These are phyloP conservation scores for Gentiana macrophylla DNA, from an alignment of 257 asterid species.

Conservation along the genomic window DNA sequence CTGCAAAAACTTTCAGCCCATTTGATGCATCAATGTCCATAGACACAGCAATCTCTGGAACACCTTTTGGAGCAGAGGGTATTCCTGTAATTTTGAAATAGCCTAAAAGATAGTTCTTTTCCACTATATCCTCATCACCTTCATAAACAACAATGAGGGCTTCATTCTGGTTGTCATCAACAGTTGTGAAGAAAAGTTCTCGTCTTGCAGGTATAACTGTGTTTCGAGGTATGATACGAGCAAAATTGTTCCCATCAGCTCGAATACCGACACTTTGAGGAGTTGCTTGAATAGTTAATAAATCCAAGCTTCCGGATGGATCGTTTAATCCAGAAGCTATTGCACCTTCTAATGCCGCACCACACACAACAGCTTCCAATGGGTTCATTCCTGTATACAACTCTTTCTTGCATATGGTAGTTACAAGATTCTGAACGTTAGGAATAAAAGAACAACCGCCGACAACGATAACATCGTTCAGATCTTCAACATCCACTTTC, in stretches of 20 bases:
- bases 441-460: constrained; percentile 86
- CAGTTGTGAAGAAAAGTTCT: constrained; percentile 53
- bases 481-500: constrained; percentile 35
- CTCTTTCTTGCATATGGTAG: constrained; percentile 26
- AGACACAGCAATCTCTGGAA: constrained; percentile 62
- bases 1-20: constrained; percentile 49
- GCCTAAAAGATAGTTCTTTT: constrained; percentile 66
- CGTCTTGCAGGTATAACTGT: constrained; percentile 54
- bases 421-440: constrained; percentile 24
- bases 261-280: constrained; percentile 59
- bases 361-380: constrained; percentile 73
- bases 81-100: constrained; percentile 63
- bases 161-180: constrained; percentile 58
- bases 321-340: constrained; percentile 68
- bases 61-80: constrained; percentile 64
- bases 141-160: constrained; percentile 69
- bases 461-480: constrained; percentile 57
- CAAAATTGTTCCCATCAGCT: constrained; percentile 45
- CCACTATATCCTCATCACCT: constrained; percentile 37
- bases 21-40: constrained; percentile 68
- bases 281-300: constrained; percentile 60
- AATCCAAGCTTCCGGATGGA: constrained; percentile 69
- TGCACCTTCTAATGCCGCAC: constrained; percentile 89
- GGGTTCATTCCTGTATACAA: constrained; percentile 44
- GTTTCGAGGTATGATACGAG: constrained; percentile 48